These are phyloP conservation scores for Tuber borchii DNA, from an alignment of 495 filamentous ascomycete species.

Conservation along the genomic window DNA sequence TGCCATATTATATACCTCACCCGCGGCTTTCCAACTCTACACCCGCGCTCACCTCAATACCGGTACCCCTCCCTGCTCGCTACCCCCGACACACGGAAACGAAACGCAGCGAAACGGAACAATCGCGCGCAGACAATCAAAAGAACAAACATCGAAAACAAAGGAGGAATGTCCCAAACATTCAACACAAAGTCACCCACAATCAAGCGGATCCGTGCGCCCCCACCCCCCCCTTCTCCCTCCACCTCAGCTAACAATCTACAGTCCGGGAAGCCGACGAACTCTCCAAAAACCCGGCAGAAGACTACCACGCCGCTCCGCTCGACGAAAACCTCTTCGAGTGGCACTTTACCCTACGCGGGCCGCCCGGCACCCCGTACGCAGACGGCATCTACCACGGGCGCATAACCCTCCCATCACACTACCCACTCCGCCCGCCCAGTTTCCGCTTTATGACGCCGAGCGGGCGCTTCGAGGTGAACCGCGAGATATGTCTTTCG, in stretches of 20 bases:
- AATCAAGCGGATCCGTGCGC: slow-evolving; percentile 66
- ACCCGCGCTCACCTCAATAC: not conserved
- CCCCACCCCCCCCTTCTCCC: slow-evolving; percentile 9
- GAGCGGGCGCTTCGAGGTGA: slow-evolving; percentile 86
- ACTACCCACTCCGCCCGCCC: slow-evolving; percentile 84
- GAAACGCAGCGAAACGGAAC: not conserved
- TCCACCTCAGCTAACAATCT: slow-evolving; percentile 37
- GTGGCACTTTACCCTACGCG: slow-evolving; percentile 98
- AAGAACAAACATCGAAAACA: not conserved
- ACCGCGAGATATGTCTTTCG: slow-evolving; percentile 90
- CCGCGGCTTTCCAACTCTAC: not conserved
- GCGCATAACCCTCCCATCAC: slow-evolving; percentile 79
- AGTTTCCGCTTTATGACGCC: slow-evolving; percentile 92
- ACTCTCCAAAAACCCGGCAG: slow-evolving; percentile 65
- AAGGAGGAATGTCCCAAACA: slow-evolving; percentile 28
- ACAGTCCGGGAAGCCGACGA: slow-evolving; percentile 79
- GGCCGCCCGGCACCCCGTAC: slow-evolving; percentile 79
- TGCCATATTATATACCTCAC: not conserved
- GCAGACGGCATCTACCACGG: slow-evolving; percentile 83
- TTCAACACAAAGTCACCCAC: slow-evolving; percentile 62
- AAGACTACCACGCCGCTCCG: slow-evolving; percentile 75
- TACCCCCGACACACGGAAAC: not conserved
- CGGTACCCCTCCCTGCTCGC: not conserved
- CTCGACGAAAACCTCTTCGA: slow-evolving; percentile 88
- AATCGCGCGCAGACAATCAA: not conserved